Evolutionary conservation across 495 filamentous ascomycete genomes (phyloP).

Genomic region (Penicillium riverlandense): DNA sequence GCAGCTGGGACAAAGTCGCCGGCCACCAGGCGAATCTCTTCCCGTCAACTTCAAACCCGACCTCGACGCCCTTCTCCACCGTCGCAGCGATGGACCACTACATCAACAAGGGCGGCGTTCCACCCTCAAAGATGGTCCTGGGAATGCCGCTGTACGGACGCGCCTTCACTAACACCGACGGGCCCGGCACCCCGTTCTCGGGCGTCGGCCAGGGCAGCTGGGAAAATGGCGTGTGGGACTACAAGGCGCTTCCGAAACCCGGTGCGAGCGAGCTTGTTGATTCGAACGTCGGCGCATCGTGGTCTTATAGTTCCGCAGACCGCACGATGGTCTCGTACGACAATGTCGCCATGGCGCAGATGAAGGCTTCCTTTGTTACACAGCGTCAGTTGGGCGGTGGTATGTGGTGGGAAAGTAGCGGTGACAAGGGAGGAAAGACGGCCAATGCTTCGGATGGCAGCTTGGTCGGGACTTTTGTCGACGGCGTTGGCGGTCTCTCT

Average conservation of each 20-base stretch:
- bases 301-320: conserved; percentile 55
- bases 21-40: conserved; percentile 80
- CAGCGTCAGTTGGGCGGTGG: conserved; percentile 64
- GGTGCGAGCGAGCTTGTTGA: conserved; percentile 35
- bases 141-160: conserved; percentile 89
- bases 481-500: conserved; percentile 37
- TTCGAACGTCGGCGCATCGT: conserved; percentile 50
- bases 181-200: conserved; percentile 60
- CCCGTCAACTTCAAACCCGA: conserved; percentile 42
- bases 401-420: conserved; percentile 93
- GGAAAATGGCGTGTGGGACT: conserved; percentile 81
- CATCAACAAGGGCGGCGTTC: conserved; percentile 47
- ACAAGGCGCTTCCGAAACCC: conserved; percentile 51
- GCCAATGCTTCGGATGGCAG: conserved; percentile 44
- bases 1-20: conserved; percentile 65
- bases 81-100: conserved; percentile 52
- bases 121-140: conserved; percentile 65
- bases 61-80: conserved; percentile 51
- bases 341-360: conserved; percentile 46
- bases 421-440: conserved; percentile 51
- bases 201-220: conserved; percentile 63
- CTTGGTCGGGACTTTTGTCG: conserved; percentile 54
- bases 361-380: conserved; percentile 63
- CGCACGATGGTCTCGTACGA: conserved; percentile 75
- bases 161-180: conserved; percentile 66